Evolutionary conservation across 768 basidiomycete genomes (phyloP).

Genomic region (Hydnomerulius pinastri): DNA sequence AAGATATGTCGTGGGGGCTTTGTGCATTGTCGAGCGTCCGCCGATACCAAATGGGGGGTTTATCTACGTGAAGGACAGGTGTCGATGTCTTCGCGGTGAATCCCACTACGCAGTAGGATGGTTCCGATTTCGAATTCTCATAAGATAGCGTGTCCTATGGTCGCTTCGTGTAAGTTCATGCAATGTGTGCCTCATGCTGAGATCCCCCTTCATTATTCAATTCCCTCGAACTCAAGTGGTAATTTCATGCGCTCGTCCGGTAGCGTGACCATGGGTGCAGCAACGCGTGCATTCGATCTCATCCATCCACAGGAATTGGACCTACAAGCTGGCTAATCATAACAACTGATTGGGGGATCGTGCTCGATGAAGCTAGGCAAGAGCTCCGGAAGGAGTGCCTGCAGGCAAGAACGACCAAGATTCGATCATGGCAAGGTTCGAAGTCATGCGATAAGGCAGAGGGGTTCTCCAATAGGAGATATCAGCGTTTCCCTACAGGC

Average conservation of each 20-base stretch:
- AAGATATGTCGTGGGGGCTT: not conserved
- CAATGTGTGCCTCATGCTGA: not conserved
- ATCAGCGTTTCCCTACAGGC: no score
- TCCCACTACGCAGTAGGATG: no score
- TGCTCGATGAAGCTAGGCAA: not conserved
- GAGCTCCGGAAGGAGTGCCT: not conserved
- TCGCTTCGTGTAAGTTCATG: not conserved
- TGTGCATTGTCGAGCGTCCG: not conserved
- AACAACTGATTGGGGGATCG: slow-evolving; percentile 7
- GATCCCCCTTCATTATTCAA: not conserved
- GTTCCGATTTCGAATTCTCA: no score
- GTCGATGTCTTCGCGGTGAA: slow-evolving; percentile 5
- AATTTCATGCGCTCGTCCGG: not conserved
- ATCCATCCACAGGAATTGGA: slow-evolving; percentile 25
- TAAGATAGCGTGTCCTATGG: not conserved
- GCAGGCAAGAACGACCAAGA: not conserved
- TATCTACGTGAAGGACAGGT: slow-evolving; percentile 11
- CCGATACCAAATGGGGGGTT: slow-evolving; percentile 1
- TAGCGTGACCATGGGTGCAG: not conserved
- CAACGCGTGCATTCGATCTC: not conserved
- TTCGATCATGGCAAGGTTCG: no score
- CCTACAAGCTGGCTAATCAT: slow-evolving; percentile 20
- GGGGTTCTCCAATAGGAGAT: no score
- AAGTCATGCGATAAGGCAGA: no score
- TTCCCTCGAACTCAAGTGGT: not conserved